These are phyloP conservation scores for Exophiala phaeomuriformis DNA, from an alignment of 2,329 filamentous ascomycete species.

Conservation along the genomic window DNA sequence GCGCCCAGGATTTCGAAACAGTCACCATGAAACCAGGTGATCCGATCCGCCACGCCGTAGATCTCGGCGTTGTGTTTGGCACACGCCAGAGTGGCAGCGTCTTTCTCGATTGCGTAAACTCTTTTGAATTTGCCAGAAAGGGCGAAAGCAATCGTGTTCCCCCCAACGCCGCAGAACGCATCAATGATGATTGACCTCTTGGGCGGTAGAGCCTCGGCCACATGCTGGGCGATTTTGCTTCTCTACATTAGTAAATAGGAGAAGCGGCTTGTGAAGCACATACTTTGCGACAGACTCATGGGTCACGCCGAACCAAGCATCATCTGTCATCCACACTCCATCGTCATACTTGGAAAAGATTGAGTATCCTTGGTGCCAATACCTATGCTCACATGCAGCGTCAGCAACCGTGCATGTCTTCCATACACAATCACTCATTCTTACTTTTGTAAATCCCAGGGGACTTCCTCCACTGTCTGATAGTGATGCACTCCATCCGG, in stretches of 20 bases:
- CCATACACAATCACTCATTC: conserved; percentile 13
- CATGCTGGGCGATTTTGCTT: conserved; percentile 68
- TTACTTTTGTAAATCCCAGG: conserved; percentile 78
- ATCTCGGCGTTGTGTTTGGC: conserved; percentile 85
- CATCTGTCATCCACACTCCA: conserved; percentile 82
- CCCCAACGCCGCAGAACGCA: conserved; percentile 83
- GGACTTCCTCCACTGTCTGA: conserved; percentile 60
- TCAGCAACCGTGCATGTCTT: not conserved
- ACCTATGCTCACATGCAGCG: conserved; percentile 47
- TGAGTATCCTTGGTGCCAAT: conserved; percentile 80
- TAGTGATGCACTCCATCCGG: conserved; percentile 70
- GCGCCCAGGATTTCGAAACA: conserved; percentile 64
- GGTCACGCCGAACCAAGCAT: conserved; percentile 95
- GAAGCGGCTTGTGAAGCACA: conserved; percentile 27
- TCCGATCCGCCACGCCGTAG: conserved; percentile 69
- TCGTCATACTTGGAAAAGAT: conserved; percentile 85
- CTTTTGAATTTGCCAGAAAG: conserved; percentile 68
- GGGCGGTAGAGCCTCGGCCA: conserved; percentile 49
- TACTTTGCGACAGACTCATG: conserved; percentile 85
- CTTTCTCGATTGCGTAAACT: conserved; percentile 82
- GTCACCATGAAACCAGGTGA: conserved; percentile 82
- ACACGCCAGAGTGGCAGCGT: conserved; percentile 72
- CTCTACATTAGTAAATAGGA: conserved; percentile 18
- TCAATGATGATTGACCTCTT: conserved; percentile 68
- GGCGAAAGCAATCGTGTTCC: conserved; percentile 93